Evolutionary conservation across 2,329 filamentous ascomycete genomes (phyloP), one percentile per base, ranked within the genome.

Genomic region (Dactylella cylindrospora): DNA sequence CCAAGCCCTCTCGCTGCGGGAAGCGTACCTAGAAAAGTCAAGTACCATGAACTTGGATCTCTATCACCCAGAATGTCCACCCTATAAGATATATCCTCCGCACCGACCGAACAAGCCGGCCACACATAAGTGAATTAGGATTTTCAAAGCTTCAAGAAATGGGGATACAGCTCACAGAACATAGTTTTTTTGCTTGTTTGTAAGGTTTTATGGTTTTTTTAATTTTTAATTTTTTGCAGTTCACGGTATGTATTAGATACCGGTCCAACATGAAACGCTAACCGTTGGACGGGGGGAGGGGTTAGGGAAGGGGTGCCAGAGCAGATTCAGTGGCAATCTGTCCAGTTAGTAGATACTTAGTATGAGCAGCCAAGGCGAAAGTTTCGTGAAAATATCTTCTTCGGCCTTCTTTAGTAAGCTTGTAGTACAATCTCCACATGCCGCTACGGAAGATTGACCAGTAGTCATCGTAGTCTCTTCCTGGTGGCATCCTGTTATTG

Each of bases 1-100:
- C 88, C 88, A 67, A 84, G 84, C 40, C 86, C 82, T 62, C 85
- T 81, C 3, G 84, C 82, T 64, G 77, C 78, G 26, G 85, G 82
- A 72, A 84, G 85, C 44, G 86, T 90, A 65, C 88, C 88, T 64
- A 94, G 77, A 73, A 91, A 93, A 40, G 90, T 86, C 50, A 94
- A 82, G 72, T 93, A 93, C 79, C 87, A 93, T 70, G 80, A 83
- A 62, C 85, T 77, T 67, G 77, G 72, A 70, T 88, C 84, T 44
- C 82, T 79, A 31, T 79, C 76, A 17, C 84, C 84, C 72, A 93
- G 79, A 64, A 86, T 78, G 64, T 81, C 77, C 62, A 62, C 44
- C 57, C 57, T 62, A 62, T 17, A 62, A 41, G 50, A 45, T 52
- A 40, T 19, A 23, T 40, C 36, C 50, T 41, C 50, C 43, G 57